Base-by-base conservation (phyloP, 176 grass and related monocot genomes). In the Bonia amplexicaulis region DNA sequence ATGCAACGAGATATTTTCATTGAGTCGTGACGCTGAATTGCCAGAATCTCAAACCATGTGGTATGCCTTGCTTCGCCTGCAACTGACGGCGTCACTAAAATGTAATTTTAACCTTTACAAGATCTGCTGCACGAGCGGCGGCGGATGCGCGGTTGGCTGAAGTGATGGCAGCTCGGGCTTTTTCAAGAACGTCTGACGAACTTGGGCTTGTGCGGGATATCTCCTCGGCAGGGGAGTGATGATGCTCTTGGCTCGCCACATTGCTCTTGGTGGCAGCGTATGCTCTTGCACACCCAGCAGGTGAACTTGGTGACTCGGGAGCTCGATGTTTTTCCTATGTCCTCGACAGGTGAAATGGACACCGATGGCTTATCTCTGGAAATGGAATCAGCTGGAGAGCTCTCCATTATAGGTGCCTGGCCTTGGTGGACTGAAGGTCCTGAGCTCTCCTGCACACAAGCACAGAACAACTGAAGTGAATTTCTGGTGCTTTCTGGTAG, bases 91-190 rank as follows among this genome's bases (percentile, higher is more conserved):
- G 19, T 87, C 80, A 87, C 64, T 66, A 51, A 23, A 48, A 55
- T 47, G 89, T 68, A 89, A 92, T 87, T 88, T 92, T 94, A 70
- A 87, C 74, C 48, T 91, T 99, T 15, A 88, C 91, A 86, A 99
- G 93, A 23, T 90, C 93, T 3, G 88, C 93, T 11, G 96, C 93
- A 31, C 90, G 91, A 22, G 96, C 96, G 5, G 96, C 79, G 11
- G 88, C 93, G 23, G 90, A 96, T 52, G 96, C 96, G 20, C 85
- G 91, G 68, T 84, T 92, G 20, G 93, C 96, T 6, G 89, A 81
- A 64, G 88, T 88, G 53, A 99, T 96, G 53, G 93, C 93, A 73
- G 83, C 81, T 77, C 86, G 84, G 72, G 96, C 96, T 46, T 87
- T 96, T 73, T 94, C 86, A 7, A 99, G 82, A 6, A 86, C 91